phyloP scores from a whole-genome alignment of 192 early-diverging fungal species.

The Mortierella hygrophila region DNA sequence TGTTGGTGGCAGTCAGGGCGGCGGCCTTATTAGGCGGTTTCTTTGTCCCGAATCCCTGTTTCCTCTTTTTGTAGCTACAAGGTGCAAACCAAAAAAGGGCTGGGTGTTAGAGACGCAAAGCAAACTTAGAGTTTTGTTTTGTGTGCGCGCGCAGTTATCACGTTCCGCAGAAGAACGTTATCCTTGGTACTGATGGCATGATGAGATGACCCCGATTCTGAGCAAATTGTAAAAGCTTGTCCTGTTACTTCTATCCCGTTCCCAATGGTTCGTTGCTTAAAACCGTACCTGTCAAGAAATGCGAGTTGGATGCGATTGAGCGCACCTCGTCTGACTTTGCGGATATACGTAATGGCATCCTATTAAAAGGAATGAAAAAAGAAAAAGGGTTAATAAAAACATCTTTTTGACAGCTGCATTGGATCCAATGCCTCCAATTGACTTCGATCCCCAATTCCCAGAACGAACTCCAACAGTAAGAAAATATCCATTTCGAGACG shows the following conservation, averaged over 20 bases:
- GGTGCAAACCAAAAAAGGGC: background rate
- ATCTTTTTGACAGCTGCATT: background rate
- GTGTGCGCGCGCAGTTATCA: background rate
- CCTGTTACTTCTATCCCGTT: background rate
- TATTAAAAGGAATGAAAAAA: conserved; percentile 15
- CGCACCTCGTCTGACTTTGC: conserved; percentile 60
- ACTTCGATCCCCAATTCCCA: background rate
- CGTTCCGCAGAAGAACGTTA: background rate
- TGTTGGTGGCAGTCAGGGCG: background rate
- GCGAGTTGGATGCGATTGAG: conserved; percentile 61
- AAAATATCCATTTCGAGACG: background rate
- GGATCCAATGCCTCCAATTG: background rate
- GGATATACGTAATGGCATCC: conserved; percentile 63
- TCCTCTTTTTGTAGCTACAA: conserved; percentile 53
- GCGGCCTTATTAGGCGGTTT: conserved; percentile 13
- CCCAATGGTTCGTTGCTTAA: background rate
- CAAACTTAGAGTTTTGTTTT: background rate
- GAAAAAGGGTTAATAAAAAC: conserved; percentile 1
- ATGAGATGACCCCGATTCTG: background rate
- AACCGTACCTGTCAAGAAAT: conserved; percentile 57
- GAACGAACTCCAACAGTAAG: background rate
- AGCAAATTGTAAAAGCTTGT: background rate
- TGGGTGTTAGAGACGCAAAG: background rate
- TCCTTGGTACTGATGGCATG: background rate
- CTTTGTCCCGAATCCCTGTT: conserved; percentile 49